Base-by-base conservation (phyloP, 1,284 basidiomycete genomes). In the Vanrija sp. region DNA sequence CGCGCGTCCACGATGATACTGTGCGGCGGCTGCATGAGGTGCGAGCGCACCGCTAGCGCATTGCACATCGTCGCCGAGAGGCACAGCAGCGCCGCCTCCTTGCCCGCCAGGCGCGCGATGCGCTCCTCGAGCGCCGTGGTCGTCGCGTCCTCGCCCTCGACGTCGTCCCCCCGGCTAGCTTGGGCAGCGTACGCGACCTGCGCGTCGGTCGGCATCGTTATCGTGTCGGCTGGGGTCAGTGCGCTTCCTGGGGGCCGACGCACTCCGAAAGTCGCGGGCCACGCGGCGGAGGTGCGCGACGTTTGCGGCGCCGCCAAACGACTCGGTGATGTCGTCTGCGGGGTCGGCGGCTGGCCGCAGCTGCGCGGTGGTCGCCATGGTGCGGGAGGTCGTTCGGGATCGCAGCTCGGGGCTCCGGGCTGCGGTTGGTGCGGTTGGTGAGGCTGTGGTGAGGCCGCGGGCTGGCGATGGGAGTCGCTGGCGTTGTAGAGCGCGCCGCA, bases 11-110 rank as follows among this genome's bases (percentile, higher is more conserved):
- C 84, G 15, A 97, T 76, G 44, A 97, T 80, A 3, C 88, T 85
- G 71, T 82, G 80, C 1, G 95, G 95, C 0, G 95, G 93, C 67
- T 95, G 89, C 54, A 82, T 83, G 49, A 98, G 83, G 70, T 95
- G 93, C 1, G 89, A 86, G 56, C 94, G 83, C 52, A 97, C 79
- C 0, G 88, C 92, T 50, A 82, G 76, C 64, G 79, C 90, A 75
- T 97, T 95, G 44, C 89, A 92, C 80, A 92, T 88, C 2, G 95
- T 95, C 15, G 95, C 95, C 27, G 87, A 88, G n/a, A 89, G 81
- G 54, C 91, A 80, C 71, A 87, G 86, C 41, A 92, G 71, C 62
- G 86, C 85, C 45, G 91, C 78, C 66, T 91, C 88, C 71, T 84
- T 88, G 15, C 87, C 88, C 2, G 85, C 84, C 41, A 92, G 67